Evolutionary conservation across 495 filamentous ascomycete species (phyloP), one percentile per base, ranked within the genome.

Genomic region (Podospora bellae-mahoneyi): DNA sequence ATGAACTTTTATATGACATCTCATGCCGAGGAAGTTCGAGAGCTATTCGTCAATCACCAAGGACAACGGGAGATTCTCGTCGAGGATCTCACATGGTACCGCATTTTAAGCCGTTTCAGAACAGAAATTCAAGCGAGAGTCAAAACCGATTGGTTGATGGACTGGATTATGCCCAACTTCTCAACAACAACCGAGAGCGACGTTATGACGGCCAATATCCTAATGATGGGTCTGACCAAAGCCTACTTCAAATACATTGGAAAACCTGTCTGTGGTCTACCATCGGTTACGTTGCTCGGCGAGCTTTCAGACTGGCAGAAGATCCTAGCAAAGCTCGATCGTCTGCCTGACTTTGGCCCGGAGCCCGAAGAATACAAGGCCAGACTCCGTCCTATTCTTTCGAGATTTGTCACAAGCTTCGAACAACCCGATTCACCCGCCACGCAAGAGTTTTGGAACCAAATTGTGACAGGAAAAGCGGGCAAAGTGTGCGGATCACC

Each of bases 1-100:
- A 69, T 89, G 26, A 83, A 77, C 70, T 76, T 84, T 65, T 86
- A 82, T 74, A 79, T 89, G 69, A 82, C 84, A 62, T 78, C 76
- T 0, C 72, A 86, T 66, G 76, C 80, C 6, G 83, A 85, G 56
- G 74, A 78, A 18, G 57, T 85, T 1, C 76, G 83, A 9, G 44
- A 64, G 0, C 39, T 77, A 5, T 86, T 86, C 64, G 82, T 85
- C 15, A 54, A 71, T n/a, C 81, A 82, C 67, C 34, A 77, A 16
- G 81, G 78, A 2, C 74, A 81, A 65, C 73, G 82, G 64, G 70
- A 75, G 19, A 76, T 86, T 3, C 18, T 66, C 10, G 66, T 83
- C 44, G 61, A 75, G n/a, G 71, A 74, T 27, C 32, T 56, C 16
- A 67, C 67, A 26, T 73, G 67, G 68, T 64, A 68, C 60, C 64